Evolutionary conservation across 2,329 filamentous ascomycete genomes (phyloP), one percentile per base, ranked within the genome.

Genomic region (Aspergillus arachidicola): DNA sequence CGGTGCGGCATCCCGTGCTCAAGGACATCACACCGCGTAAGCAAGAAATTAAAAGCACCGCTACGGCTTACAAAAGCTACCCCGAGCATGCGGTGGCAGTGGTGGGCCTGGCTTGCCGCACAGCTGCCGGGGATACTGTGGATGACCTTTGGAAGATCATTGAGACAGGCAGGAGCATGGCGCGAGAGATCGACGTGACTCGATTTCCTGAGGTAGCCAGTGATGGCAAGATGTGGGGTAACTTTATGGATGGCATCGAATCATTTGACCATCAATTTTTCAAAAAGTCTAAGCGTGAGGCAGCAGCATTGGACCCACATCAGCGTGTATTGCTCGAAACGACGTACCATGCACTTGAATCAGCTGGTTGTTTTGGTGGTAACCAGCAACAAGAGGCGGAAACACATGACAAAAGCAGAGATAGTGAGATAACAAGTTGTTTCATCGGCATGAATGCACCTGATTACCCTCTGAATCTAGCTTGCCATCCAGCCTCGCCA

Each of bases 241-340:
- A 63, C 36, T 63, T 63, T 23, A 21, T 67, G 21, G 21, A n/a
- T 11, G 41, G 60, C 21, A 54, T 56, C 1, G 53, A 69, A 21
- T 55, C 58, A 1, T 75, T 73, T 50, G 73, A 75, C 59, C 68
- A 72, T 57, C 65, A 66, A 11, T 74, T 74, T 46, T 74, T 75
- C 60, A 64, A 63, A 2, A 70, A 66, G 26, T 66, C 64, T 3
- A 43, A 60, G 2, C 62, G 72, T 1, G 74, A 76, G 51, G 67
- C 68, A 10, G 60, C 55, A 4, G 58, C 65, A 12, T 75, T 69
- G 66, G 74, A 76, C 56, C 74, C 30, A 9, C 30, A 32, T 32
- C 30, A 32, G 30, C 30, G 30, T 32, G 30, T 32, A 32, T 32
- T 32, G 30, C 30, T 32, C 30, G 30, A 32, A 32, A 32, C 30